phyloP scores from a whole-genome alignment of 2,329 filamentous ascomycete species.

The Ophiobolus disseminans region DNA sequence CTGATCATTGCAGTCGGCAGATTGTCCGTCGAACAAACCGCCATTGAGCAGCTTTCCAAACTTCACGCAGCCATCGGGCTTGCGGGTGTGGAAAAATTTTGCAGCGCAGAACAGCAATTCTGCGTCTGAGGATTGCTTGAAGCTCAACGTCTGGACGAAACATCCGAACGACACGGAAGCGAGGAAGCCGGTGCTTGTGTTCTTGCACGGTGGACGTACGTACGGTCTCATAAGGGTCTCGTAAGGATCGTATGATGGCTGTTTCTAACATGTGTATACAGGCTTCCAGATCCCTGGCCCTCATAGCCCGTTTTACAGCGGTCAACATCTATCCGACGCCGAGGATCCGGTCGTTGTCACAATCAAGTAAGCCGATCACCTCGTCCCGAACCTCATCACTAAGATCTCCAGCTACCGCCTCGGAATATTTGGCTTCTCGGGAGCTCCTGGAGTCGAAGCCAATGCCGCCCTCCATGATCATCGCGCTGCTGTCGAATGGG shows the following conservation, averaged over 20 bases:
- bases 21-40: slow-evolving; percentile 34
- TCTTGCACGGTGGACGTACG: slow-evolving; percentile 39
- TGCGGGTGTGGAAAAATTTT: slow-evolving; percentile 37
- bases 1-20: slow-evolving; percentile 29
- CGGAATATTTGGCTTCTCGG: slow-evolving; percentile 51
- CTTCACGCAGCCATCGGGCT: slow-evolving; percentile 32
- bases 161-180: slow-evolving; percentile 14
- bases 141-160: slow-evolving; percentile 41
- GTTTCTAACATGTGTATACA: slow-evolving; percentile 10
- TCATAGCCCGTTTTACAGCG: slow-evolving; percentile 35
- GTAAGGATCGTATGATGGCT: too few relatives aligned
- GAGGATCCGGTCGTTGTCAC: slow-evolving; percentile 43
- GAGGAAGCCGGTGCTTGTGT: slow-evolving; percentile 39
- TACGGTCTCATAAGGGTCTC: not conserved
- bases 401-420: slow-evolving; percentile 40
- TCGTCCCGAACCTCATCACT: not conserved
- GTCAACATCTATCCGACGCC: slow-evolving; percentile 34
- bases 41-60: slow-evolving; percentile 33
- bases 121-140: slow-evolving; percentile 37
- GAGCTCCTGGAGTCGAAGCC: slow-evolving; percentile 41
- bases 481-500: slow-evolving; percentile 46
- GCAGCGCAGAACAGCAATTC: slow-evolving; percentile 32
- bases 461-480: slow-evolving; percentile 48
- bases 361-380: slow-evolving; percentile 23
- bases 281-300: slow-evolving; percentile 35